Conservation (phyloP, 352 stramenopile species). For the Phytophthora europaea region DNA sequence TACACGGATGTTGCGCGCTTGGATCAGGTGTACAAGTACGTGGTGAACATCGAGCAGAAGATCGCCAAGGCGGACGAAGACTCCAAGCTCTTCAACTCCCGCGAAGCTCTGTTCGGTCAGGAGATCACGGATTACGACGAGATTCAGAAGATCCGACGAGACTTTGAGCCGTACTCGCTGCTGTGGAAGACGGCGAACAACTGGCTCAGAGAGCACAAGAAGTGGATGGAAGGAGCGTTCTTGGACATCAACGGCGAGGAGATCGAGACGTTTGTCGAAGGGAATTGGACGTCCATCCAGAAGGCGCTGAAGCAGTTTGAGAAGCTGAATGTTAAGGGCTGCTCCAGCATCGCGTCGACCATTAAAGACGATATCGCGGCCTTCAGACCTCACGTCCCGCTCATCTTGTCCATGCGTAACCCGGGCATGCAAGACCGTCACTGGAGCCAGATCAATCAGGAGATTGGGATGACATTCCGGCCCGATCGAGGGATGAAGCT, state of each 20-base stretch:
- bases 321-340: slow-evolving; percentile 86
- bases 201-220: slow-evolving; percentile 93
- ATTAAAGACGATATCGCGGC: slow-evolving; percentile 93
- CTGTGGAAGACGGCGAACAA: slow-evolving; percentile 94
- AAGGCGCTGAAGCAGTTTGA: slow-evolving; percentile 96
- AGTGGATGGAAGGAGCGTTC: slow-evolving; percentile 94
- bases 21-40: slow-evolving; percentile 90
- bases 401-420: slow-evolving; percentile 92
- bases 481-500: slow-evolving; percentile 88
- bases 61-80: slow-evolving; percentile 92
- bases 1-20: slow-evolving; percentile 90
- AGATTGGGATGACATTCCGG: slow-evolving; percentile 87
- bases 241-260: slow-evolving; percentile 92
- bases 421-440: slow-evolving; percentile 95
- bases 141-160: slow-evolving; percentile 90
- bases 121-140: slow-evolving; percentile 94
- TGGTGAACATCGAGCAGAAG: slow-evolving; percentile 88
- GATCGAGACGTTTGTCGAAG: slow-evolving; percentile 92
- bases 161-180: slow-evolving; percentile 96
- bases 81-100: slow-evolving; percentile 92
- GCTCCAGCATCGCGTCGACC: slow-evolving; percentile 86
- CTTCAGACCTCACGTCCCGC: slow-evolving; percentile 92
- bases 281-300: slow-evolving; percentile 85
- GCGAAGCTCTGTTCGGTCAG: slow-evolving; percentile 90
- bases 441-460: slow-evolving; percentile 93